phyloP scores from a whole-genome alignment of 495 filamentous ascomycete genomes.

The Annulohypoxylon nitens region DNA sequence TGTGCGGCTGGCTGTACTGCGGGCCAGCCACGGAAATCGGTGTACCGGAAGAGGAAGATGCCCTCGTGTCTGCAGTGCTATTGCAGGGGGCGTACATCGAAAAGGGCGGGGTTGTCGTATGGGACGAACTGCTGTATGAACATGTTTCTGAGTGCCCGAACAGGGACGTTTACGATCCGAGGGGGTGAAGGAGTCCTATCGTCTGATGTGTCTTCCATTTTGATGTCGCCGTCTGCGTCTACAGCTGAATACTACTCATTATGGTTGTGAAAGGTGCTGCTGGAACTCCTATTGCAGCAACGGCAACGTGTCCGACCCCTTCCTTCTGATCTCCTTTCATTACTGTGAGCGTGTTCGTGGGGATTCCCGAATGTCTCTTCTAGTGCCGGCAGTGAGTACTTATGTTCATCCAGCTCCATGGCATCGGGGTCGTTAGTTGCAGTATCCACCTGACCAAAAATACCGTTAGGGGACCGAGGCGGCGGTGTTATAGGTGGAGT shows the following conservation, averaged over 20 bases:
- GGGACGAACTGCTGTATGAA: conserved; percentile 32
- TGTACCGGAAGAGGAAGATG: conserved; percentile 43
- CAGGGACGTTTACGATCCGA: conserved; percentile 27
- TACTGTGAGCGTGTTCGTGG: conserved; percentile 1
- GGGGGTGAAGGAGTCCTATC: background rate
- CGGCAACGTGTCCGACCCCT: background rate
- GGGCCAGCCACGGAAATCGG: conserved; percentile 39
- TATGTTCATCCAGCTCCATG: background rate
- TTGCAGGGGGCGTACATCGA: conserved; percentile 28
- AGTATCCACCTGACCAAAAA: background rate
- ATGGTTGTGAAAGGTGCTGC: background rate
- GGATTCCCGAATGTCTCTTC: conserved; percentile 25
- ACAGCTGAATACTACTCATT: conserved; percentile 32
- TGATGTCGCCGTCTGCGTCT: conserved; percentile 35
- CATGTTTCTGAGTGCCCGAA: conserved; percentile 2
- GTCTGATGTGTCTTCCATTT: conserved; percentile 28
- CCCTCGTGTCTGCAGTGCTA: conserved; percentile 29
- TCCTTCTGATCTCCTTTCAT: background rate
- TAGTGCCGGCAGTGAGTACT: conserved; percentile 2
- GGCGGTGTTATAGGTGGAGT: background rate
- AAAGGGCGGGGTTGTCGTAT: conserved; percentile 46
- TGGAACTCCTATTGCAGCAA: background rate
- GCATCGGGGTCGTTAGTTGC: background rate
- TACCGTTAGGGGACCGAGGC: background rate
- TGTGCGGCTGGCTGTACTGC: conserved; percentile 34